A percentile compares a stretch with the other conserved stretches of the same genome.
These are phyloP conservation scores for Leptographium wingfieldii DNA, from an alignment of 2,329 filamentous ascomycete genomes.

Conservation along the genomic window DNA sequence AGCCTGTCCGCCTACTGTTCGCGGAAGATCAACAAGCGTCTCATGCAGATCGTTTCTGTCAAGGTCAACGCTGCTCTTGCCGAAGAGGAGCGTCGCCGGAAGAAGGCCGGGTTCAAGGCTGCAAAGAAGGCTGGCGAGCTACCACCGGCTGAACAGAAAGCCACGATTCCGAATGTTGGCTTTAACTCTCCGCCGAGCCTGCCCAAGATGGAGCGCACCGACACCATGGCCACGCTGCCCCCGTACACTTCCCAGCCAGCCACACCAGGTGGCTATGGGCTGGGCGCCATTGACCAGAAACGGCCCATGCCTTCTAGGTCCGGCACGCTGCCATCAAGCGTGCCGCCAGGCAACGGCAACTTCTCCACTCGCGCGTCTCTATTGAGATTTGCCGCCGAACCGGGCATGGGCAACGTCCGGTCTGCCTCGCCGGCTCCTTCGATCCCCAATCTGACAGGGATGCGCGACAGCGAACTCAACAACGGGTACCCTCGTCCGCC, in stretches of 20 bases:
- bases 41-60: conserved; percentile 70
- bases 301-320: conserved; percentile 28
- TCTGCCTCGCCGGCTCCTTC: conserved; percentile 18
- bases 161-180: conserved; percentile 49
- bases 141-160: conserved; percentile 37
- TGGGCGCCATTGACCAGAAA: conserved; percentile 38
- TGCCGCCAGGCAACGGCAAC: conserved; percentile 9
- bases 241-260: conserved; percentile 47
- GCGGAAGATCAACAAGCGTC: conserved; percentile 75
- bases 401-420: conserved; percentile 14
- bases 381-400: conserved; percentile 19
- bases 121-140: conserved; percentile 44
- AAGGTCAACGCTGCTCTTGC: conserved; percentile 84
- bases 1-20: conserved; percentile 77
- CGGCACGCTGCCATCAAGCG: conserved; percentile 16
- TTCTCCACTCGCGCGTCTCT: conserved; percentile 20
- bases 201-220: conserved; percentile 46
- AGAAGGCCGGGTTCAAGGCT: conserved; percentile 35
- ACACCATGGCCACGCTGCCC: conserved; percentile 50
- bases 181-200: conserved; percentile 40
- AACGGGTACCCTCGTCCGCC: conserved; percentile 1
- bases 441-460: conserved; percentile 4
- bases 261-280: conserved; percentile 40
- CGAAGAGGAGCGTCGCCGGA: conserved; percentile 55
- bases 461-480: not conserved